Conservation (phyloP, 441 rosid species). For the Erodium trifolium region DNA sequence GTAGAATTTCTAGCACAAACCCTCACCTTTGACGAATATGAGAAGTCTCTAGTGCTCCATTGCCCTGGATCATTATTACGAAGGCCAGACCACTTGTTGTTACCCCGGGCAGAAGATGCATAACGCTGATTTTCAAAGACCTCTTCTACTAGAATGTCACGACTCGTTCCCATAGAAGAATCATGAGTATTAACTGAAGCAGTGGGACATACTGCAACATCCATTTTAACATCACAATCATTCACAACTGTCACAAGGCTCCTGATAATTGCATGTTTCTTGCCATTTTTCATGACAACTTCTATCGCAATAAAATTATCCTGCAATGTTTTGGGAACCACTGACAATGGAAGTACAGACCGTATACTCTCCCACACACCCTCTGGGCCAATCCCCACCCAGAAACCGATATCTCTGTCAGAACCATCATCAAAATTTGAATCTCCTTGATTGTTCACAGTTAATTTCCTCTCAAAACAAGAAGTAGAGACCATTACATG, state of each 20-base stretch:
- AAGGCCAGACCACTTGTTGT: slow-evolving; percentile 4
- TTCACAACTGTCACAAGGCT: slow-evolving; percentile 76
- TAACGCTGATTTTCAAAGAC: slow-evolving; percentile 53
- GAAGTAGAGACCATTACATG: slow-evolving; percentile 64
- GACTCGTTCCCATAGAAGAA: slow-evolving; percentile 36
- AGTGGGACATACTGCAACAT: slow-evolving; percentile 43
- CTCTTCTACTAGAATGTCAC: slow-evolving; percentile 42
- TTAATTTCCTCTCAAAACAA: slow-evolving; percentile 64
- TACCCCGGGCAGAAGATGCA: slow-evolving; percentile 49
- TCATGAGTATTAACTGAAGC: slow-evolving; percentile 28
- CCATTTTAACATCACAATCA: slow-evolving; percentile 81
- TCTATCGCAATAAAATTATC: slow-evolving; percentile 80
- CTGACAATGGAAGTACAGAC: slow-evolving; percentile 76
- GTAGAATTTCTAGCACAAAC: slow-evolving; percentile 1
- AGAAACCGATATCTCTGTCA: slow-evolving; percentile 78
- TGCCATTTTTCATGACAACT: slow-evolving; percentile 81
- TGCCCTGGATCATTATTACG: slow-evolving; percentile 32
- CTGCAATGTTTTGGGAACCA: slow-evolving; percentile 61
- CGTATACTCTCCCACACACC: slow-evolving; percentile 82
- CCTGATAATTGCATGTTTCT: slow-evolving; percentile 90
- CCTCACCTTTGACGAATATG: slow-evolving; percentile 52
- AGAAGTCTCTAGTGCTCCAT: slow-evolving; percentile 60
- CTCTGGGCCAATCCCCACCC: slow-evolving; percentile 61
- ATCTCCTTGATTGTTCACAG: slow-evolving; percentile 47
- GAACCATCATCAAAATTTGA: slow-evolving; percentile 34